Percentiles rank a stretch among this genome's conserved stretches.
These are phyloP conservation scores for Phytophthora niederhauseri DNA, from an alignment of 352 stramenopile species.

Conservation along the genomic window DNA sequence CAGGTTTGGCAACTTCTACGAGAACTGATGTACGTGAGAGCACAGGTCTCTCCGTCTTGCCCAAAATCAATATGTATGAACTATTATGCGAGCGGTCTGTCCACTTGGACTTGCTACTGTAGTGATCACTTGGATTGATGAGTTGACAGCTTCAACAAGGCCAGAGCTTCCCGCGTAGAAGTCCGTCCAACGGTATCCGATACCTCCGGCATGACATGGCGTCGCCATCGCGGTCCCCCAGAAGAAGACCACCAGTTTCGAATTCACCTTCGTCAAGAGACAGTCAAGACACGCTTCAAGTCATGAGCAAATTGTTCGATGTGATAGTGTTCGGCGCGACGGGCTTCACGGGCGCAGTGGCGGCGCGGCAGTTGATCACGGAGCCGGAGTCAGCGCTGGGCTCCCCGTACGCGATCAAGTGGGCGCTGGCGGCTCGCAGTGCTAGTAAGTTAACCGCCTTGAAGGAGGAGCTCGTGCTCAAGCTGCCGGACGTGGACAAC, in stretches of 20 bases:
- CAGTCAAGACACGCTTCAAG: too few species aligned
- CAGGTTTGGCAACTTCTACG: slow-evolving; percentile 61
- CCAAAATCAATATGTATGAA: slow-evolving; percentile 16
- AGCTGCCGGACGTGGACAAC: slow-evolving; percentile 36
- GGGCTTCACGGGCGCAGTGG: slow-evolving; percentile 81
- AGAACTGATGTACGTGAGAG: slow-evolving; percentile 28
- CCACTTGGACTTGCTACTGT: neutral
- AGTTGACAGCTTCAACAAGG: slow-evolving; percentile 10
- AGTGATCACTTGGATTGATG: slow-evolving; percentile 5
- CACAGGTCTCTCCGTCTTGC: neutral
- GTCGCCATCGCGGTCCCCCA: neutral
- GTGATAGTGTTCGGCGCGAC: slow-evolving; percentile 85
- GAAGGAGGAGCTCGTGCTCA: slow-evolving; percentile 44
- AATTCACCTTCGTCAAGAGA: slow-evolving; percentile 3
- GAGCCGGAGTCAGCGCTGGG: slow-evolving; percentile 37
- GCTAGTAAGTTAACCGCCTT: slow-evolving; percentile 55
- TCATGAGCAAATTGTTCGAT: slow-evolving; percentile 34
- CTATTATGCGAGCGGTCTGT: slow-evolving; percentile 18
- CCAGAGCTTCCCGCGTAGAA: slow-evolving; percentile 8
- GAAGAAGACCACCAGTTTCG: slow-evolving; percentile 11
- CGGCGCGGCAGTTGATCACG: slow-evolving; percentile 64
- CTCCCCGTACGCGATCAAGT: slow-evolving; percentile 47
- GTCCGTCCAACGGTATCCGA: slow-evolving; percentile 5
- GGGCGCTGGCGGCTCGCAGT: slow-evolving; percentile 84
- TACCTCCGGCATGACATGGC: slow-evolving; percentile 4